A percentile compares a stretch with the other conserved stretches of the same genome.
These are phyloP conservation scores for Neurospora sp. DNA, from an alignment of 495 filamentous ascomycete species.

Conservation along the genomic window DNA sequence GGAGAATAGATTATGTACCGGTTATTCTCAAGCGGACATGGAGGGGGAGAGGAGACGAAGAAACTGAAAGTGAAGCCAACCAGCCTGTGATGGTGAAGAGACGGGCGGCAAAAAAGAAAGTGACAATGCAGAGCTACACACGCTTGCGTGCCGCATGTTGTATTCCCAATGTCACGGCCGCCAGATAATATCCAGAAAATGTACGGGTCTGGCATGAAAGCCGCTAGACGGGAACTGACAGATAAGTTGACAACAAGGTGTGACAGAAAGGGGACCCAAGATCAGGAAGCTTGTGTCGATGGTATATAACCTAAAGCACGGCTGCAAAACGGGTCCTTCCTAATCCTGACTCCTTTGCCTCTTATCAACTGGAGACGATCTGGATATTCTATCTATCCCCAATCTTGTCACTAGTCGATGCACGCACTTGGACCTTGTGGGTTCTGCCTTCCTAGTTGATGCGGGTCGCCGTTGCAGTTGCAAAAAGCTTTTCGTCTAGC, in stretches of 20 bases:
- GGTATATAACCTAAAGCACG: neutral
- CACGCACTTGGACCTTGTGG: neutral
- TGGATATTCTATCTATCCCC: neutral
- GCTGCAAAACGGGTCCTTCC: neutral
- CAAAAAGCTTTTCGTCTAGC: neutral
- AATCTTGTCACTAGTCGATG: neutral
- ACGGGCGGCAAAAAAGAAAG: neutral
- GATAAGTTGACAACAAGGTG: neutral
- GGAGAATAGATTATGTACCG: neutral
- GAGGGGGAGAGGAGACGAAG: neutral
- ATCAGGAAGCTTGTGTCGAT: neutral
- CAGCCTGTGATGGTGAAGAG: neutral
- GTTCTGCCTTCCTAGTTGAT: neutral
- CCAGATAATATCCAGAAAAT: neutral
- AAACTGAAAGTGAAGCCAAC: neutral
- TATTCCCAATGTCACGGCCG: neutral
- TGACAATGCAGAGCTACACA: neutral
- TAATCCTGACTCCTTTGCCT: neutral
- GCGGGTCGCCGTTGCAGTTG: neutral
- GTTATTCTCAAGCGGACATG: neutral
- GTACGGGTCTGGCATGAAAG: neutral
- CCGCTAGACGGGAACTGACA: neutral
- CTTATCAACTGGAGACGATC: neutral
- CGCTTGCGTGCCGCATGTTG: neutral
- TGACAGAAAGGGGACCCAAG: neutral